A percentile compares a stretch with the other conserved stretches of the same genome.
Evolutionary conservation across 208 protist species (phyloP).

Genomic region (Trypanosoma congolense): DNA sequence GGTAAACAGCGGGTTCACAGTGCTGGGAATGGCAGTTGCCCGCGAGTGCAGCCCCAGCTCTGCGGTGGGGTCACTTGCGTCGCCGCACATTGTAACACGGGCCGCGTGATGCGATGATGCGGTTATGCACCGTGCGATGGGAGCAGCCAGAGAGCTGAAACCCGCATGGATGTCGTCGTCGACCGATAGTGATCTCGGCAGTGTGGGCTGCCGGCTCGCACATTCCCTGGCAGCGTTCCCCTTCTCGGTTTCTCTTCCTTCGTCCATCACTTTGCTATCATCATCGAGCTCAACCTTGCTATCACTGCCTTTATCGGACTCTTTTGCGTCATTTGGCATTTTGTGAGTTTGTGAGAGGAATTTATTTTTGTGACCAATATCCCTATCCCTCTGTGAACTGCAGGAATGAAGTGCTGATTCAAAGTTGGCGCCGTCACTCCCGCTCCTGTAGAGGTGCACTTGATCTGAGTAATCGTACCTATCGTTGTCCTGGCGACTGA

Average conservation of each 20-base stretch:
- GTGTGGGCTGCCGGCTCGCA: not conserved
- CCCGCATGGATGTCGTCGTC: not conserved
- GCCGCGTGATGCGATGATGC: not conserved
- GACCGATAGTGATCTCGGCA: not conserved
- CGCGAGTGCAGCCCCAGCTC: not conserved
- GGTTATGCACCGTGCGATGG: not conserved
- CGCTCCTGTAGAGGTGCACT: not conserved
- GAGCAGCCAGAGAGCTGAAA: conserved; percentile 3
- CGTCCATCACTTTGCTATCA: not conserved
- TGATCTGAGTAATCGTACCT: not conserved
- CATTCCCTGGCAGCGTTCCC: not conserved
- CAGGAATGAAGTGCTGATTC: conserved; percentile 25
- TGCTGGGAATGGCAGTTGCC: conserved; percentile 19
- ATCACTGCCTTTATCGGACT: not conserved
- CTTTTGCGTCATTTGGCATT: not conserved
- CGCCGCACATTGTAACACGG: not conserved
- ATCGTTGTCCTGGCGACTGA: not conserved
- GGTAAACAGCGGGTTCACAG: conserved; percentile 57
- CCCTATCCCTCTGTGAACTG: not conserved
- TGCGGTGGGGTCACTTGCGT: no score
- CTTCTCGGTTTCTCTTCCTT: not conserved
- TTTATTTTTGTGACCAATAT: not conserved
- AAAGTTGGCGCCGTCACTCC: conserved; percentile 27
- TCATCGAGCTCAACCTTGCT: not conserved
- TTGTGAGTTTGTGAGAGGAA: not conserved